These are phyloP conservation scores for Pulicaria dysenterica DNA, from an alignment of 129 eudicot genomes.

Conservation along the genomic window DNA sequence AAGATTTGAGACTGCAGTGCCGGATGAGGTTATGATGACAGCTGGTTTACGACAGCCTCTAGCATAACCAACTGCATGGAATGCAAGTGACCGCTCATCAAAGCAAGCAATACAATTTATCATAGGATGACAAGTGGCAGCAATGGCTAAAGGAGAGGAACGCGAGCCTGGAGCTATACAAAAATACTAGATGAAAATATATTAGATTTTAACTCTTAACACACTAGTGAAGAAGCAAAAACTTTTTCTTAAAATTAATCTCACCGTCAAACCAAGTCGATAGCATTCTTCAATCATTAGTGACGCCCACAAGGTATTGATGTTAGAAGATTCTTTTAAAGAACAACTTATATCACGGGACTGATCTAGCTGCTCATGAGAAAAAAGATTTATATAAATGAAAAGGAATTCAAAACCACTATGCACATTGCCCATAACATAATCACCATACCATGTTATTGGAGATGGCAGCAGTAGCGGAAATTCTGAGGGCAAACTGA, in stretches of 20 bases:
- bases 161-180: conserved; percentile 99
- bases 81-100: conserved; percentile 96
- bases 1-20: conserved; percentile 98
- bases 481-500: conserved; percentile 72
- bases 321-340: conserved; percentile 55
- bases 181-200: conserved; percentile 66
- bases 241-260: conserved; percentile 25
- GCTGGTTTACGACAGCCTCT: conserved; percentile 87
- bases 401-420: background rate
- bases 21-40: conserved; percentile 89
- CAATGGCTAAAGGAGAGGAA: conserved; percentile 94
- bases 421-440: background rate
- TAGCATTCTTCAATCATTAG: conserved; percentile 92
- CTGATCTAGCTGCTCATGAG: conserved; percentile 40
- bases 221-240: conserved; percentile 7
- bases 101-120: conserved; percentile 73
- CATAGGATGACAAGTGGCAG: conserved; percentile 87
- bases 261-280: conserved; percentile 96
- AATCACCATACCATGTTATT: conserved; percentile 67
- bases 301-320: conserved; percentile 91
- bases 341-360: conserved; percentile 28
- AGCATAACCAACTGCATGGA: conserved; percentile 94
- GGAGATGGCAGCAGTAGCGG: conserved; percentile 54
- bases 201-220: conserved; percentile 30
- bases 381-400: background rate